Base-by-base conservation (phyloP, 1,139 yeast species). In the Pichia sp. region DNA sequence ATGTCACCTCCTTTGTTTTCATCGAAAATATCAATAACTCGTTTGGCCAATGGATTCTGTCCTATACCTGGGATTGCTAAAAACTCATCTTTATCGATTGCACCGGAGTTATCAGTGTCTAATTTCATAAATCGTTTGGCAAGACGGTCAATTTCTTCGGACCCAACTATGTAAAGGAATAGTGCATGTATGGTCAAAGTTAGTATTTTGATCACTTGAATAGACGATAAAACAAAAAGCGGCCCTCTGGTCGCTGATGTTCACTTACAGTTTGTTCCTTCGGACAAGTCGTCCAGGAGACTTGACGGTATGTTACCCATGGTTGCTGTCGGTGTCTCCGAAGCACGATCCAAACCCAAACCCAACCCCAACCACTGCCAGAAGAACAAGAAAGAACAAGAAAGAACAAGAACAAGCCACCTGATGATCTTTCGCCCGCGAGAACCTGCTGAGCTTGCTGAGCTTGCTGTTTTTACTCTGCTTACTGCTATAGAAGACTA, bases 11-110 rank as follows among this genome's bases (percentile, higher is more conserved):
- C 84, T 8, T 88, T 88, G 57, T 93, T 96, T 46, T 78, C 82
- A 60, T 93, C 99, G 60, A 93, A 89, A 14, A 93, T 91, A 52
- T 91, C 96, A 75, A 93, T 85, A 48, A 93, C 76, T 46, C 99
- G 70, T 13, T 79, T 68, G 0, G 96, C 96, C 42, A 93, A 68
- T 2, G 98, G 98, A 57, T 93, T 93, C 30, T 82, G 74, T 7
- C 88, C 77, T 22, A 93, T 87, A 0, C 96, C 96, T 0, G 98
- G 98, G 37, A 93, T 89, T 3, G 89, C 78, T 55, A 89, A 70
- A 57, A 93, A 91, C 64, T 93, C 98, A 38, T 78, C 79, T 52
- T 83, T 83, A 48, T 91, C 97, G 34, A 93, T 85, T 18, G 95
- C 80, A 1, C 98, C 98, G 3, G 89, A 80, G 41, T 89, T 83